Evolutionary conservation across 1,284 basidiomycete species (phyloP).

Genomic region (Xerocomus tenax): DNA sequence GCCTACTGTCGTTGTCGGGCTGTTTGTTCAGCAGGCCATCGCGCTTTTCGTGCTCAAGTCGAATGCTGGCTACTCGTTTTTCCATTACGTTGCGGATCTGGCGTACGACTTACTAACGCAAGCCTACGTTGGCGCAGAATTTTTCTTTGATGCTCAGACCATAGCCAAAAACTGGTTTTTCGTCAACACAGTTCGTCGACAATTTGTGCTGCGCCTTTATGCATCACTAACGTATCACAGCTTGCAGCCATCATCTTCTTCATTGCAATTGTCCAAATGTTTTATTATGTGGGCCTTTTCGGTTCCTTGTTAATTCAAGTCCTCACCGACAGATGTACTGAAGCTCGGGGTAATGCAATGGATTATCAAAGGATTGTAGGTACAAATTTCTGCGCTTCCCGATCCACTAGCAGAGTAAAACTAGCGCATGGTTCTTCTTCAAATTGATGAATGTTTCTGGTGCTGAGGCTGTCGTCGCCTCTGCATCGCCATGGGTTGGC

Average conservation of each 20-base stretch:
- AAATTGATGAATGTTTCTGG: conserved; percentile 81
- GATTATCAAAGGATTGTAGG: conserved; percentile 72
- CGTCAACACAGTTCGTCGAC: conserved; percentile 54
- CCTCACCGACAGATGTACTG: conserved; percentile 1
- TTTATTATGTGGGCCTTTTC: conserved; percentile 52
- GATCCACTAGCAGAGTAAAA: conserved; percentile 1
- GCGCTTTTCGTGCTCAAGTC: conserved; percentile 83
- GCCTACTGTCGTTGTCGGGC: conserved; percentile 75
- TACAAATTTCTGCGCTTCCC: background rate
- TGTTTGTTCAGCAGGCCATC: conserved; percentile 76
- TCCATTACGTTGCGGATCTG: conserved; percentile 71
- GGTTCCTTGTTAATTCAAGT: background rate
- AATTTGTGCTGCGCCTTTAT: background rate
- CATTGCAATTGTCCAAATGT: conserved; percentile 79
- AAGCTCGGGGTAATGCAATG: conserved; percentile 80
- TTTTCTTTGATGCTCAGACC: conserved; percentile 68
- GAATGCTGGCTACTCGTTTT: conserved; percentile 69
- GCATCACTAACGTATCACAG: conserved; percentile 29
- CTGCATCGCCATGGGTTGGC: conserved; percentile 86
- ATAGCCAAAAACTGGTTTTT: conserved; percentile 71
- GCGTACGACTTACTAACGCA: conserved; percentile 65
- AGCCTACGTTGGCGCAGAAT: conserved; percentile 55
- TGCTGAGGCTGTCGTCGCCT: conserved; percentile 86
- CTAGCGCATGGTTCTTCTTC: conserved; percentile 86
- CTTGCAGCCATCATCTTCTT: conserved; percentile 77